Evolutionary conservation across 202 grass and related monocot species (phyloP), one percentile per base, ranked within the genome.

Genomic region (Setaria italica): DNA sequence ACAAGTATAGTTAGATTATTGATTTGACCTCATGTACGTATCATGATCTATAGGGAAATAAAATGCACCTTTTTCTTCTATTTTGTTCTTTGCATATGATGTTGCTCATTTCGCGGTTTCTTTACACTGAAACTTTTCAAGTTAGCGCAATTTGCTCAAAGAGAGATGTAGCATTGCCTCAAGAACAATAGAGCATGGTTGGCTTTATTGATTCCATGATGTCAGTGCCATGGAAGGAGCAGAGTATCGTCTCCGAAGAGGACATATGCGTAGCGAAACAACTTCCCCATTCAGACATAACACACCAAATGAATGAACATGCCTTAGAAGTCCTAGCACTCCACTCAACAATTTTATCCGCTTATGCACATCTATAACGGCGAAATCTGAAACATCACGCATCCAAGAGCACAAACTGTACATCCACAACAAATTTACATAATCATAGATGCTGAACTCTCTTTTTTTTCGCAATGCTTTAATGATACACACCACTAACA

Each of bases 231-330:
- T 16, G 64, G 75, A 56, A 20, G 25, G 25, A 76, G 32, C 41
- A 82, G 45, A 70, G 45, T 89, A 7, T 11, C 34, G 4, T 57
- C 33, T n/a, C 62, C 42, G 71, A 57, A 77, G 50, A 81, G 58
- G 33, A 54, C 32, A 70, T 58, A 54, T 41, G 6, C 9, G 12
- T 14, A 17, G 12, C 15, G 19, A 34, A 78, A 73, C 49, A 64
- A 71, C 41, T 72, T 86, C 67, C 58, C 56, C 4, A 51, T 30
- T 45, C 35, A 62, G 58, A 39, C 25, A 65, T 13, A 41, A 65
- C 78, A 81, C 60, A 39, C 50, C 39, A 68, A 75, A 87, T 17
- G 60, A 76, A 76, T 82, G 78, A 74, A 49, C n/a, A 76, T 43
- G 46, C 16, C 41, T 9, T 11, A 47, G 35, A 46, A 70, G 21